Evolutionary conservation across 495 filamentous ascomycete species (phyloP), one percentile per base, ranked within the genome.

Genomic region (Aspergillus mulundensis): DNA sequence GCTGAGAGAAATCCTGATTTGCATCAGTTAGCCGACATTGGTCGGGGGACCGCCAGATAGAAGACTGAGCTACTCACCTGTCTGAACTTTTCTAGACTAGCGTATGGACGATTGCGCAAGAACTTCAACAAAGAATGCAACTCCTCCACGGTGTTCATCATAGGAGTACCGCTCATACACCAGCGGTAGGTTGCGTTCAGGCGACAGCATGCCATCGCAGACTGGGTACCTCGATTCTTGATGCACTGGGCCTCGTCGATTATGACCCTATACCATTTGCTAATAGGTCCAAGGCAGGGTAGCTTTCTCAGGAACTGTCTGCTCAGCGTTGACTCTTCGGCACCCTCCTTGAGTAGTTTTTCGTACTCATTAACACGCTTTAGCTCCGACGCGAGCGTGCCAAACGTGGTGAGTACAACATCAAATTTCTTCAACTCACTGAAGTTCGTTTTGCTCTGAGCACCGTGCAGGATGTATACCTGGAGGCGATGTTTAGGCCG

Each of bases 171-270:
- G 11, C 89, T 95, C 70, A 98, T 84, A 63, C 90, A 95, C 71
- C 91, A 87, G 16, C 94, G 76, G 61, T 88, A 84, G 25, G 73
- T 81, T 15, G 89, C 72, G 44, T 82, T 69, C 7, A 97, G 76
- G 7, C 71, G 61, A 61, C 71, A 82, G 23, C 81, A 84, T 7
- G 82, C 93, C 50, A 75, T 72, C 0, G 88, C 81, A 14, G 79
- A 71, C 56, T 87, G 83, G 1, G 91, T 88, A 23, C 71, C 76
- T 55, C 82, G 85, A 61, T 96, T 96, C 73, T 96, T 97, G 77
- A 97, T 91, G 63, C 83, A 90, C 59, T 98, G 94, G 1, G 94
- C 92, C 72, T 98, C 94, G 60, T 96, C 91, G 23, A 97, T 79
- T 54, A 98, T 88, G 50, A 97, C 78, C 28, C 90, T 85, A 68